Evolutionary conservation across 2,329 filamentous ascomycete species (phyloP), one percentile per base, ranked within the genome.

Genomic region (Scleromitrula shiraiana): DNA sequence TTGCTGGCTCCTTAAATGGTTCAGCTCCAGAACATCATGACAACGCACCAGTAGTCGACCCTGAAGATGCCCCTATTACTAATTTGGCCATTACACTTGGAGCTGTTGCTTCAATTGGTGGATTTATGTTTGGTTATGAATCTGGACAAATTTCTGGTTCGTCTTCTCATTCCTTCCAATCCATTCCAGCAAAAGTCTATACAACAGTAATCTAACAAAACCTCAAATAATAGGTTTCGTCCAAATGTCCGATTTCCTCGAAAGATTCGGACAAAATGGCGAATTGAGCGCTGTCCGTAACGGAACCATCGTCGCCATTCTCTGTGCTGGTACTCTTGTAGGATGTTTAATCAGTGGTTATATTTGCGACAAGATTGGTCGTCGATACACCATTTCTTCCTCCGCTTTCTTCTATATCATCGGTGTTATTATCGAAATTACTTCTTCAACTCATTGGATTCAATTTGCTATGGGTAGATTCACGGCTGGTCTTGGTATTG

Each of bases 401-500:
- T 77, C 78, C 53, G 76, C 78, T 50, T 47, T 47, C 37, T 77
- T 81, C 63, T 79, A 81, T 57, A 78, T 75, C 53, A 65, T 83
- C 24, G 82, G 82, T 45, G 82, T 79, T 38, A 67, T 82, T 39
- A 75, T 85, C 39, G 61, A 90, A 70, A 80, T 81, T 46, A 72
- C 78, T 0, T 79, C 79, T 0, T 57, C 65, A 1, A 60, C 55
- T 2, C 64, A 65, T 36, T 85, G 82, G 82, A 77, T 75, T 50
- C 82, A 85, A 57, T 74, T 85, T 50, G 80, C 80, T 23, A 64
- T 82, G 15, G 82, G 82, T 40, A 72, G 82, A 37, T 73, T 81
- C 55, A 72, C 83, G n/a, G 82, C 79, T 20, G 82, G 82, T 55
- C 62, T 83, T 2, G 80, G 80, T 17, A 78, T 86, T 39, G 82